Evolutionary conservation across 2,329 filamentous ascomycete genomes (phyloP).

Genomic region (Penicillium vulpinum): DNA sequence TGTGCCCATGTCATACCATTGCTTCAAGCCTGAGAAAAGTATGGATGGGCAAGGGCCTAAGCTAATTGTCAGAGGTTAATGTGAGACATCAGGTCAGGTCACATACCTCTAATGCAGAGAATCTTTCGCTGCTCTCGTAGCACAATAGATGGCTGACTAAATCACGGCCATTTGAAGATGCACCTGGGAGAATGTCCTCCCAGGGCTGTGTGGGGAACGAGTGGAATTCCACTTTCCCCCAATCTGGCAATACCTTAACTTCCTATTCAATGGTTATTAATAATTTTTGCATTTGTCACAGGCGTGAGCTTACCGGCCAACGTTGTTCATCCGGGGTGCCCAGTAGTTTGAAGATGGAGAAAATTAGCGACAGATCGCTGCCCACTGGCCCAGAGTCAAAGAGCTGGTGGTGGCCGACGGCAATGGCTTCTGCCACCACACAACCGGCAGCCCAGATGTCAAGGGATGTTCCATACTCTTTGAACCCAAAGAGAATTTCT

Average conservation of each 20-base stretch:
- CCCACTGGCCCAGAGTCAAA: constrained; percentile 90
- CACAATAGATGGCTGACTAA: constrained; percentile 68
- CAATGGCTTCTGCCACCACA: constrained; percentile 74
- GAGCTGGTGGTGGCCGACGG: constrained; percentile 59
- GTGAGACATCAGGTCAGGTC: neutral
- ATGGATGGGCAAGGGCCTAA: constrained; percentile 43
- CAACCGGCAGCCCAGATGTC: constrained; percentile 91
- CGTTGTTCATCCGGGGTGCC: constrained; percentile 77
- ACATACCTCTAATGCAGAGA: constrained; percentile 64
- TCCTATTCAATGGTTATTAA: constrained; percentile 29
- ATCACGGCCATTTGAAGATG: constrained; percentile 60
- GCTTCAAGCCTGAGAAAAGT: constrained; percentile 29
- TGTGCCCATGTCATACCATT: neutral
- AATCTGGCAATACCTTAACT: constrained; percentile 68
- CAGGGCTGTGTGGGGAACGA: constrained; percentile 68
- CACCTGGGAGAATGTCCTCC: constrained; percentile 66
- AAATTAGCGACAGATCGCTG: constrained; percentile 84
- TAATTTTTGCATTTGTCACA: neutral
- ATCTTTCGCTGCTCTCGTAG: constrained; percentile 68
- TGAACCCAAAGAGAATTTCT: constrained; percentile 84
- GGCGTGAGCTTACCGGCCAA: constrained; percentile 68
- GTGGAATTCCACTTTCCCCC: constrained; percentile 80
- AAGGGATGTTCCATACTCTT: constrained; percentile 67
- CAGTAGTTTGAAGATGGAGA: constrained; percentile 87
- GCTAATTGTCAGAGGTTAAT: constrained; percentile 18